Evolutionary conservation across 2,329 filamentous ascomycete species (phyloP).

Genomic region (Pseudogymnoascus sp.): DNA sequence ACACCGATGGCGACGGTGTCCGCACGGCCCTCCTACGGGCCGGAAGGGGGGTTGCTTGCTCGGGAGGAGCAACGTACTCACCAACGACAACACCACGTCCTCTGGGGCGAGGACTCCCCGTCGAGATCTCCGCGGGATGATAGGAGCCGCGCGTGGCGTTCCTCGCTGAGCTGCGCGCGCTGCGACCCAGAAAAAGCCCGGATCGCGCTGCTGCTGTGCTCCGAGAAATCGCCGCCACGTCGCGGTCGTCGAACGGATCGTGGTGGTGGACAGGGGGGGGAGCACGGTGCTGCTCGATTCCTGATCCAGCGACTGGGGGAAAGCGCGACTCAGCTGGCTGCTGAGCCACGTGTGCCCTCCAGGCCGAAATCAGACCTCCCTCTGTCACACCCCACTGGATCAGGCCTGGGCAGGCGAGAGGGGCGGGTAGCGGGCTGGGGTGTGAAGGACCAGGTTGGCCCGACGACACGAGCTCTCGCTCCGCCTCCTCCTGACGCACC

Average conservation of each 20-base stretch:
- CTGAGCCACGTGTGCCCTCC: background rate
- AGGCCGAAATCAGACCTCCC: background rate
- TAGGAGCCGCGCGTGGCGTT: background rate
- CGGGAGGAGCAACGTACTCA: background rate
- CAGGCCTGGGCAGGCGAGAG: background rate
- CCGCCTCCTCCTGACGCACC: background rate
- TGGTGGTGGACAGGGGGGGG: background rate
- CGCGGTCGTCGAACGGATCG: background rate
- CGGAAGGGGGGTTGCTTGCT: background rate
- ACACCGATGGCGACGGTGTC: constrained; percentile 1
- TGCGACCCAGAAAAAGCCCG: background rate
- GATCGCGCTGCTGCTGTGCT: background rate
- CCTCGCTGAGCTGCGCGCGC: background rate
- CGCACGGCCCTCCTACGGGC: background rate
- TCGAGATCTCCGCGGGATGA: background rate
- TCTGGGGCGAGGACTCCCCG: background rate
- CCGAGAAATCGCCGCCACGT: background rate
- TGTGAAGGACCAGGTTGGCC: background rate
- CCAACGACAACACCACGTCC: background rate
- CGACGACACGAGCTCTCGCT: background rate
- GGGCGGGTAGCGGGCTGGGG: background rate
- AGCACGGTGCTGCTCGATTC: background rate
- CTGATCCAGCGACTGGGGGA: background rate
- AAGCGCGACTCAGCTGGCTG: background rate
- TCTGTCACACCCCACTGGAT: background rate